A percentile compares a stretch with the other conserved stretches of the same genome.
Conservation (phyloP, 2,329 filamentous ascomycete species). For the Fusarium sarcochroum region DNA sequence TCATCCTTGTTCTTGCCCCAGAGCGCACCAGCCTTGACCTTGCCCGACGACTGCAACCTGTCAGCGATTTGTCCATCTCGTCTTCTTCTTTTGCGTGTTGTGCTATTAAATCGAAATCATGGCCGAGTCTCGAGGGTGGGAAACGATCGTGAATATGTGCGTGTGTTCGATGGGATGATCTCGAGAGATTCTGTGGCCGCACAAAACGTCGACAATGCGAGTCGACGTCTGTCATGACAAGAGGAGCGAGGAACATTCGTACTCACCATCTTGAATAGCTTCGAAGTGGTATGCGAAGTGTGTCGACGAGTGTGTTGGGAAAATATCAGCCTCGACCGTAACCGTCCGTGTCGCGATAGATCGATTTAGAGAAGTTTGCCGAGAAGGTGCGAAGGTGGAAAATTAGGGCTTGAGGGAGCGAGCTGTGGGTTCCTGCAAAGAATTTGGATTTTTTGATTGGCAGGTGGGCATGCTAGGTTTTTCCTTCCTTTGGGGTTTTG, state of each 20-base stretch:
- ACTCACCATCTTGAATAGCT: conserved; percentile 66
- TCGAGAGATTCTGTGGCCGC: conserved; percentile 34
- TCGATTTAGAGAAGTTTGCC: conserved; percentile 55
- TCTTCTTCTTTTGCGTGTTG: conserved; percentile 23
- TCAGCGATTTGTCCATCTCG: conserved; percentile 49
- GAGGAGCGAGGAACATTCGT: conserved; percentile 40
- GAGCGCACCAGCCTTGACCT: conserved; percentile 96
- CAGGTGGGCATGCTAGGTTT: conserved; percentile 20
- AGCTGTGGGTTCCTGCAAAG: conserved; percentile 38
- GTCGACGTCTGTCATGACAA: conserved; percentile 31
- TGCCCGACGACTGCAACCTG: conserved; percentile 63
- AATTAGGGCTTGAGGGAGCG: conserved; percentile 55
- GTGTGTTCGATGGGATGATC: conserved; percentile 38
- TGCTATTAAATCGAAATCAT: conserved; percentile 28
- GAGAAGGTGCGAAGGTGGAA: conserved; percentile 55
- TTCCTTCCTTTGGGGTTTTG: neutral
- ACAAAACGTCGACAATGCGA: conserved; percentile 30
- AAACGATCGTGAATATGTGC: conserved; percentile 40
- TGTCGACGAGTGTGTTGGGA: conserved; percentile 56
- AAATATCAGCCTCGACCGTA: conserved; percentile 55
- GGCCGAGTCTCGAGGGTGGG: conserved; percentile 26
- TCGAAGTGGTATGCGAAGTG: conserved; percentile 59
- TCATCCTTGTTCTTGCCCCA: conserved; percentile 99
- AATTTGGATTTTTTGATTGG: conserved; percentile 54
- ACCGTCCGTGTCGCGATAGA: conserved; percentile 55